These are phyloP conservation scores for Aspergillus floridensis DNA, from an alignment of 2,329 filamentous ascomycete genomes.

Conservation along the genomic window DNA sequence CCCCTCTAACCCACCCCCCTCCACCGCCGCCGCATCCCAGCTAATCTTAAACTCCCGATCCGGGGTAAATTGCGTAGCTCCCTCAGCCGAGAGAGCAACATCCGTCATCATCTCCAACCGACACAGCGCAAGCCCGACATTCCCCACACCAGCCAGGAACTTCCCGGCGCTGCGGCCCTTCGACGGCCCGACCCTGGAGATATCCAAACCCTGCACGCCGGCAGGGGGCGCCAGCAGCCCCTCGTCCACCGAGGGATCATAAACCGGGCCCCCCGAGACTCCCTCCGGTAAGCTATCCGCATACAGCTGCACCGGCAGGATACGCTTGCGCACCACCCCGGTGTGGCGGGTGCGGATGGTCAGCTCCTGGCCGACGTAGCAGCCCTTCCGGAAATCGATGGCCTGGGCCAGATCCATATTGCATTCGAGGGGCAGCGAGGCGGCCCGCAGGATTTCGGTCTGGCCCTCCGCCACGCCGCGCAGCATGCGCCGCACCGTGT, in stretches of 20 bases:
- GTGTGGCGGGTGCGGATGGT: slow-evolving; percentile 94
- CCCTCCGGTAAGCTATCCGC: slow-evolving; percentile 35
- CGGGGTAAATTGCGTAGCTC: slow-evolving; percentile 56
- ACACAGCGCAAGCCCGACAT: slow-evolving; percentile 82
- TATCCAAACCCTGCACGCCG: slow-evolving; percentile 45
- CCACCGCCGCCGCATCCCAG: slow-evolving; percentile 45
- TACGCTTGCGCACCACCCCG: slow-evolving; percentile 85
- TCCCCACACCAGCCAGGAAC: slow-evolving; percentile 75
- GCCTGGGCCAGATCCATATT: slow-evolving; percentile 84
- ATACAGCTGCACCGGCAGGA: slow-evolving; percentile 78
- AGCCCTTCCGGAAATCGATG: slow-evolving; percentile 93
- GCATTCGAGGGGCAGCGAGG: slow-evolving; percentile 78
- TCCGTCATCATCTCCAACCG: slow-evolving; percentile 89
- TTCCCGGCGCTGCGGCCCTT: slow-evolving; percentile 72
- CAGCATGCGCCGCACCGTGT: slow-evolving; percentile 74
- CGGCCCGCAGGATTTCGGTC: slow-evolving; percentile 67
- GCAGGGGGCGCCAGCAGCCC: slow-evolving; percentile 27
- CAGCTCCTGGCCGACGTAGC: slow-evolving; percentile 94
- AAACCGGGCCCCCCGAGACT: slow-evolving; percentile 29
- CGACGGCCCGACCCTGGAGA: slow-evolving; percentile 51
- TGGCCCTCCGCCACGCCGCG: slow-evolving; percentile 83
- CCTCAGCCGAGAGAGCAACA: slow-evolving; percentile 65
- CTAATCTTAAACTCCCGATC: slow-evolving; percentile 62
- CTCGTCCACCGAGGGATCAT: slow-evolving; percentile 27
- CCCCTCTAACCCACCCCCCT: slow-evolving; percentile 26